A percentile compares a stretch with the other conserved stretches of the same genome.
These are phyloP conservation scores for Serendipita vermifera DNA, from an alignment of 768 basidiomycete species.

Conservation along the genomic window DNA sequence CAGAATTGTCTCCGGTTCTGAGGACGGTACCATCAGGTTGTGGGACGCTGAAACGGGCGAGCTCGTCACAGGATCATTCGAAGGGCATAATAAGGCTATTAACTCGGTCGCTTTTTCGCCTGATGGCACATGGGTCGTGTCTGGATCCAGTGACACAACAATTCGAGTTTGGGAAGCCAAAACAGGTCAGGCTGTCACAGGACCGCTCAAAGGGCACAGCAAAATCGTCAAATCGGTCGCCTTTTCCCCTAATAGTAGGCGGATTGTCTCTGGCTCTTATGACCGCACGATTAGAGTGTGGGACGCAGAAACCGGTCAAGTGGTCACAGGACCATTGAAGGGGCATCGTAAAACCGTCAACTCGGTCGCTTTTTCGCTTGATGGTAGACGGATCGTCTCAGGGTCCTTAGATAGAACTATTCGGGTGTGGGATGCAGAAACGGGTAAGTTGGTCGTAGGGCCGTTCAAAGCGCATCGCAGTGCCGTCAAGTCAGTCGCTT, in stretches of 20 bases:
- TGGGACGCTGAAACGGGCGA: conserved; percentile 2
- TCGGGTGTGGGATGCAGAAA: not conserved
- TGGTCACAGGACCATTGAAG: not conserved
- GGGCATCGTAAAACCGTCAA: not conserved
- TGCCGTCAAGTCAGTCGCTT: not conserved
- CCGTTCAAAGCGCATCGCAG: not conserved
- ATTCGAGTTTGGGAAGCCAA: not conserved
- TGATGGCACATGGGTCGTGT: not conserved
- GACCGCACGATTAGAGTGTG: not conserved
- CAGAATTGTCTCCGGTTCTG: not conserved
- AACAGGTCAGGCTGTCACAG: not conserved
- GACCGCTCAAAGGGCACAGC: not conserved
- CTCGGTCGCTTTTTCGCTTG: not conserved
- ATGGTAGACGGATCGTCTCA: not conserved
- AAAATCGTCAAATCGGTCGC: not conserved
- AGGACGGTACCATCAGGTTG: not conserved
- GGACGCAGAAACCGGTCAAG: not conserved
- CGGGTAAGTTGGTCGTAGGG: not conserved
- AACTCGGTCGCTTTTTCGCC: not conserved
- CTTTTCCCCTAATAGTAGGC: not conserved
- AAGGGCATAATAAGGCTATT: not conserved
- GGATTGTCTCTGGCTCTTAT: not conserved
- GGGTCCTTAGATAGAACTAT: not conserved
- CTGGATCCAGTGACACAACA: not conserved
- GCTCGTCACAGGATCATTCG: not conserved